These are phyloP conservation scores for Pluteus cervinus DNA, from an alignment of 768 basidiomycete species.

Conservation along the genomic window DNA sequence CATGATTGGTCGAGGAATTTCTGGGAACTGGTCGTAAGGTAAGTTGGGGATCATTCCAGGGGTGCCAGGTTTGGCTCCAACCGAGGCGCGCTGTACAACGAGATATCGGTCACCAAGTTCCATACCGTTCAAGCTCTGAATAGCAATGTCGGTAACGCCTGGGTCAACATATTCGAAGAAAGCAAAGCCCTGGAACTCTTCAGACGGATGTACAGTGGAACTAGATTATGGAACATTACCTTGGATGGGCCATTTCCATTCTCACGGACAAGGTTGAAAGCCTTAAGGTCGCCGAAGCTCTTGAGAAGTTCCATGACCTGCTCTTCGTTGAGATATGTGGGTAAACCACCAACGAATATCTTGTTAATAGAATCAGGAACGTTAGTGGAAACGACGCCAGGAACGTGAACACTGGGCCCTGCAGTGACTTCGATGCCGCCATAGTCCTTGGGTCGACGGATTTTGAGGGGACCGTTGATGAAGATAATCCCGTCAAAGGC, in stretches of 20 bases:
- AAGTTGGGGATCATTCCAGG: slow-evolving; percentile 61
- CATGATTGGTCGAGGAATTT: slow-evolving; percentile 84
- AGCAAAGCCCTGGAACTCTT: slow-evolving; percentile 79
- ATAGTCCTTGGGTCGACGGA: slow-evolving; percentile 97
- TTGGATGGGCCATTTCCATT: slow-evolving; percentile 85
- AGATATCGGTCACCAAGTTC: slow-evolving; percentile 93
- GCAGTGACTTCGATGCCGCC: slow-evolving; percentile 66
- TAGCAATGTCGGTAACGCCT: slow-evolving; percentile 88
- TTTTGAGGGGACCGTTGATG: slow-evolving; percentile 92
- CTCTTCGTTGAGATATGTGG: slow-evolving; percentile 94
- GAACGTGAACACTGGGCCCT: slow-evolving; percentile 76
- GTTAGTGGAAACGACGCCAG: slow-evolving; percentile 93
- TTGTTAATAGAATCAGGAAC: slow-evolving; percentile 98
- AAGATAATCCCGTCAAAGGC: slow-evolving; percentile 97
- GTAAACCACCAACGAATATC: slow-evolving; percentile 94
- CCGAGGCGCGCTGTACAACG: slow-evolving; percentile 94
- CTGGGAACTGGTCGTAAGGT: slow-evolving; percentile 76
- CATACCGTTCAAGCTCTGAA: slow-evolving; percentile 95
- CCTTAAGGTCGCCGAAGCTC: slow-evolving; percentile 95
- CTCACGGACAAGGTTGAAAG: slow-evolving; percentile 97
- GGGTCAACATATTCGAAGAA: slow-evolving; percentile 98
- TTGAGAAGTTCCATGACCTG: slow-evolving; percentile 97
- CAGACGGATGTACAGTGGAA: slow-evolving; percentile 5
- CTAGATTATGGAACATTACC: slow-evolving; percentile 30
- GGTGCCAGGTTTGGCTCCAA: slow-evolving; percentile 77